These are phyloP conservation scores for Penicillium crustosum DNA, from an alignment of 2,329 filamentous ascomycete genomes.

Conservation along the genomic window DNA sequence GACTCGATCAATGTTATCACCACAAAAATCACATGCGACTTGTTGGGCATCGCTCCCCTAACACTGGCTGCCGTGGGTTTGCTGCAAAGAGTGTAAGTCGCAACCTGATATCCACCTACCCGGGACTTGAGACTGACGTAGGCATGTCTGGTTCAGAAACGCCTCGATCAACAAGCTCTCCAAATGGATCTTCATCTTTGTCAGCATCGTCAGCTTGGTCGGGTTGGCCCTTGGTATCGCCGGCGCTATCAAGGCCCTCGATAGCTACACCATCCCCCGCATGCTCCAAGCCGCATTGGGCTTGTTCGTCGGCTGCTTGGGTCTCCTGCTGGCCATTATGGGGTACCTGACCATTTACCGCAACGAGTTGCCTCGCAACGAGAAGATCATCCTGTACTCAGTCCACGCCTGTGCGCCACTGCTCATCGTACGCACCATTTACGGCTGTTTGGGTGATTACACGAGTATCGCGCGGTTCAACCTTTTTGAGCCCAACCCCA, in stretches of 20 bases:
- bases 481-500: background rate
- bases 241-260: background rate
- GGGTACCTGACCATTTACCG: background rate
- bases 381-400: background rate
- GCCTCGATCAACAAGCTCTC: background rate
- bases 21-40: background rate
- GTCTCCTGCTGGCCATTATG: background rate
- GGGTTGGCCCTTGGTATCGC: background rate
- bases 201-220: background rate
- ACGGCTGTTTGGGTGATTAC: background rate
- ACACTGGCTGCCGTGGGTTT: background rate
- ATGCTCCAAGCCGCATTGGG: background rate
- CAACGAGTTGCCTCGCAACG: background rate
- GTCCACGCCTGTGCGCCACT: background rate
- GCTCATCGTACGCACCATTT: background rate
- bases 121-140: background rate
- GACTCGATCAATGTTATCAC: background rate
- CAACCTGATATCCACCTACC: background rate
- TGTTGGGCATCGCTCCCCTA: background rate
- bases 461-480: background rate
- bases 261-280: background rate
- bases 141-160: background rate
- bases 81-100: background rate
- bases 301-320: background rate
- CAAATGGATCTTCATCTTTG: background rate